Evolutionary conservation across 192 early-diverging fungal genomes (phyloP), one percentile per base, ranked within the genome.

Genomic region (Phycomyces blakesleeanus): DNA sequence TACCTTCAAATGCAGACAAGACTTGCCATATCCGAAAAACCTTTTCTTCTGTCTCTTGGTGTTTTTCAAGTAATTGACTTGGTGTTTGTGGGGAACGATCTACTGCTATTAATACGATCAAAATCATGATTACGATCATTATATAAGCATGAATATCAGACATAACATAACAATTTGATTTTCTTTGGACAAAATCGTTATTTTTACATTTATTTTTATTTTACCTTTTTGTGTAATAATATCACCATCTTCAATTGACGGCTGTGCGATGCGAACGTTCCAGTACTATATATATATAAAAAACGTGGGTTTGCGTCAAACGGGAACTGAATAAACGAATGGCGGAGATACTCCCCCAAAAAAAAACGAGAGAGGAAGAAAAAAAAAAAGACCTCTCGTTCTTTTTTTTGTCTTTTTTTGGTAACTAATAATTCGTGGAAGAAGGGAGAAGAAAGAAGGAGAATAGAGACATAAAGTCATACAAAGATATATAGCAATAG

Each of bases 11-110:
- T 8, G 87, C 89, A 10, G 93, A 93, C 29, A 97, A 81, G 5
- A 98, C 92, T 14, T 85, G 85, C 82, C 94, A 90, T 47, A 98
- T 95, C 51, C 86, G 78, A 59, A 88, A 90, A 16, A 93, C 93
- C 71, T 94, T 92, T 68, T 96, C 89, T 64, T 95, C 91, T 67
- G 84, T 91, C 14, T 75, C 76, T 57, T 85, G 78, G 64, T 94
- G 89, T 16, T 81, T 73, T 38, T 68, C 44, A 70, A 69, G 25
- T 34, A 75, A 57, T 29, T 68, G 52, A 16, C 25, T 18, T 20
- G 67, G 54, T 16, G 34, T 61, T 14, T 64, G 58, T 16, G 51
- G 50, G 50, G 41, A 39, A 16, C 18, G 18, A 15, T 64, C 61
- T 73, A n/a, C 47, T 6, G 29, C n/a, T 14, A 18, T 25, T 18